phyloP scores from a whole-genome alignment of 2,329 filamentous ascomycete genomes.

The Aspergillus fijiensis region DNA sequence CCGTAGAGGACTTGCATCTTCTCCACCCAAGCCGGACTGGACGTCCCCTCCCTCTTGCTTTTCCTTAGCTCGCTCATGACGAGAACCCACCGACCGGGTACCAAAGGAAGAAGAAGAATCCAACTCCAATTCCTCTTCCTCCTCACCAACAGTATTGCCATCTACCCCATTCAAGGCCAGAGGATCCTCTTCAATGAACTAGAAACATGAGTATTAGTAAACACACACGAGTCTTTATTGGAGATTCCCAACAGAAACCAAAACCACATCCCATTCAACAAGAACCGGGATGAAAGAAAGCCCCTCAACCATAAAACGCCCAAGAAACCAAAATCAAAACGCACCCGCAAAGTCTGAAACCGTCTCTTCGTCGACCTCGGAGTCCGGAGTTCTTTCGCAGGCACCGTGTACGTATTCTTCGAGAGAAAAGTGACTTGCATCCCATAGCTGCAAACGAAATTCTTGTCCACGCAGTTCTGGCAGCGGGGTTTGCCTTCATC shows the following conservation, averaged over 20 bases:
- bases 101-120: too few relatives aligned
- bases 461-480: constrained; percentile 48
- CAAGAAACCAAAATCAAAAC: too few relatives aligned
- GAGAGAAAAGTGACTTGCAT: constrained; percentile 50
- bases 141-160: constrained; percentile 3
- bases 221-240: neutral
- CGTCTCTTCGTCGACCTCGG: constrained; percentile 1
- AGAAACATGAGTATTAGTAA: neutral
- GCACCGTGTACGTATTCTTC: constrained; percentile 50
- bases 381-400: constrained; percentile 13
- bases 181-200: constrained; percentile 31
- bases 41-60: too few relatives aligned
- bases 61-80: too few relatives aligned
- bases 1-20: too few relatives aligned
- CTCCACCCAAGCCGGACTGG: too few relatives aligned
- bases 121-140: too few relatives aligned
- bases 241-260: neutral
- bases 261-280: neutral
- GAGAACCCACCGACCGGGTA: too few relatives aligned
- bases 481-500: constrained; percentile 54
- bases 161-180: constrained; percentile 2
- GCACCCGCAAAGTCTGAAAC: constrained; percentile 26
- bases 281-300: too few relatives aligned
- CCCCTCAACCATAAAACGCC: too few relatives aligned
- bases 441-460: constrained; percentile 52